Conservation (phyloP, 306 rosid species). For the Astragalus membranaceus region DNA sequence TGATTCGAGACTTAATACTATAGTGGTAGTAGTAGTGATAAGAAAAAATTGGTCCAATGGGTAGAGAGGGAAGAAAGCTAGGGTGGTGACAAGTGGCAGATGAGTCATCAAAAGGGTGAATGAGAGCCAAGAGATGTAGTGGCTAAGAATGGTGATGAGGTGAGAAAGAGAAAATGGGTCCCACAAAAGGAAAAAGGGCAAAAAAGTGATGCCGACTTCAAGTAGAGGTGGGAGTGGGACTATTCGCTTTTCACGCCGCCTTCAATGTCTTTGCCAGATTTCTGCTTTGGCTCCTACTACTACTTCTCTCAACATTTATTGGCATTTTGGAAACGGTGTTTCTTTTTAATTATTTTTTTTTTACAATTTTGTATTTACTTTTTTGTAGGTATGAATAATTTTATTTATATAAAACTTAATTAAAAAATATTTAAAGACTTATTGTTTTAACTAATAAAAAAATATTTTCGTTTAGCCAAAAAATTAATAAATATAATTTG, state of each 20-base stretch:
- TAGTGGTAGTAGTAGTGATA: too few species aligned
- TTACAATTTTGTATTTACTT: too few species aligned
- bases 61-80: too few species aligned
- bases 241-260: slow-evolving; percentile 46
- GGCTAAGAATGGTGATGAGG: slow-evolving; percentile 33
- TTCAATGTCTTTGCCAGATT: slow-evolving; percentile 33
- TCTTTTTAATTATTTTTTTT: neutral
- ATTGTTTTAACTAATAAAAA: too few species aligned
- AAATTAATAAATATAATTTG: too few species aligned
- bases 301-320: neutral
- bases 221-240: neutral
- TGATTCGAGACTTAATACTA: too few species aligned
- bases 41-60: neutral
- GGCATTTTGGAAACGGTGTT: neutral
- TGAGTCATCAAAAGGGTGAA: slow-evolving; percentile 16
- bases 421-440: too few species aligned
- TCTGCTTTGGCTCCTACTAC: neutral
- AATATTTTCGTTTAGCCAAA: too few species aligned
- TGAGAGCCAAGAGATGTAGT: slow-evolving; percentile 29
- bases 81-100: slow-evolving; percentile 41
- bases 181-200: neutral
- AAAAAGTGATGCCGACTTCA: slow-evolving; percentile 23
- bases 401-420: too few species aligned
- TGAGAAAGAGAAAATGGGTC: slow-evolving; percentile 5
- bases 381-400: too few species aligned